Conservation (phyloP, 1,284 basidiomycete genomes). For the Leccinum pseudoinsigne region DNA sequence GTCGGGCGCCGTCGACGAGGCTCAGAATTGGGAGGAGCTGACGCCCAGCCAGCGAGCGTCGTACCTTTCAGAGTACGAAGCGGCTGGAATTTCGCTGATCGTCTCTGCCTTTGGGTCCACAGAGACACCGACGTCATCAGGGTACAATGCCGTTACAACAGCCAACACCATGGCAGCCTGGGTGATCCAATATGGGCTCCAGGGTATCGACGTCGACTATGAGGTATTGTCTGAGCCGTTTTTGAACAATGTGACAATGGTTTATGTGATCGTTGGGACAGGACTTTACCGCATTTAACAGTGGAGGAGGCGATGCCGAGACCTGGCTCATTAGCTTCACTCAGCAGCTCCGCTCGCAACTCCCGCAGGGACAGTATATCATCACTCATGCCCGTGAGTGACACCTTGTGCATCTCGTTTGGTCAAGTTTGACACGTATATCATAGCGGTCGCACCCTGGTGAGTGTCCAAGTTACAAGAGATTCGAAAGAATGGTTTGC, state of each 20-base stretch:
- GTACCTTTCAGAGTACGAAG: slow-evolving; percentile 35
- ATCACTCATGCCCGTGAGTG: slow-evolving; percentile 41
- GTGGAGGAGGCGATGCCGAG: slow-evolving; percentile 37
- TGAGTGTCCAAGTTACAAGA: slow-evolving; percentile 3
- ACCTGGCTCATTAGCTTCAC: slow-evolving; percentile 49
- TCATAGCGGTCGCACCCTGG: slow-evolving; percentile 31
- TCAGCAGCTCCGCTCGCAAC: slow-evolving; percentile 34
- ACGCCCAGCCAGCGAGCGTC: slow-evolving; percentile 32
- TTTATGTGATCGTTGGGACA: neutral
- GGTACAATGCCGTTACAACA: neutral
- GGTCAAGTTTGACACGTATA: neutral
- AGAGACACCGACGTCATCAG: slow-evolving; percentile 13
- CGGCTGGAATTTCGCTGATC: slow-evolving; percentile 43
- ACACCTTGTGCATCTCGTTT: neutral
- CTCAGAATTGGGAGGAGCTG: slow-evolving; percentile 41
- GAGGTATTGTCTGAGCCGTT: neutral
- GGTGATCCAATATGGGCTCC: neutral
- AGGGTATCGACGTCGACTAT: neutral
- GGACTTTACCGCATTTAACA: slow-evolving; percentile 32
- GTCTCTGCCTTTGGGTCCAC: neutral
- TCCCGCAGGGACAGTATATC: slow-evolving; percentile 40
- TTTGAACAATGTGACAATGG: neutral
- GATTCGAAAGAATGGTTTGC: neutral
- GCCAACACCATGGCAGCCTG: neutral
- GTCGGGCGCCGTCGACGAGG: slow-evolving; percentile 43